Evolutionary conservation across 2,329 filamentous ascomycete genomes (phyloP).

Genomic region (Hypoxylon sp.): DNA sequence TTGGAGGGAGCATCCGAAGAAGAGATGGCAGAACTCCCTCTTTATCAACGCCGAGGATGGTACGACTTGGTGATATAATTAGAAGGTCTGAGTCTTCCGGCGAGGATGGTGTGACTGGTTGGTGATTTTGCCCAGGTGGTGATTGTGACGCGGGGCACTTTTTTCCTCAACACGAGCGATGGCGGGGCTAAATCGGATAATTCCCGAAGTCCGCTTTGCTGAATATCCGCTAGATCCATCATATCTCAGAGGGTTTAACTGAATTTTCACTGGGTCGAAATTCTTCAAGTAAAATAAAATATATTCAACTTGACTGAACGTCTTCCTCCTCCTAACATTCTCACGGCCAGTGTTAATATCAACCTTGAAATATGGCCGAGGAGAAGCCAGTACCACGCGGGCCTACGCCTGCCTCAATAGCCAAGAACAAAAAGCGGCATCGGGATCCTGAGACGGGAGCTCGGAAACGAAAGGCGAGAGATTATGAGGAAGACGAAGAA

Average conservation of each 20-base stretch:
- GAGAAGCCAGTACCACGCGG: constrained; percentile 28
- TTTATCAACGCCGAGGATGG: constrained; percentile 8
- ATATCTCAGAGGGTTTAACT: constrained; percentile 19
- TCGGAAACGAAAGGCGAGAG: constrained; percentile 61
- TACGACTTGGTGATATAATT: constrained; percentile 17
- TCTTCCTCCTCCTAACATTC: background rate
- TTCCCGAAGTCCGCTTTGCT: constrained; percentile 18
- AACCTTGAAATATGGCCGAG: constrained; percentile 31
- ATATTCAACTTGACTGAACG: background rate
- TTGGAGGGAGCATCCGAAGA: constrained; percentile 2
- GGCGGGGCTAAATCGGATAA: constrained; percentile 14
- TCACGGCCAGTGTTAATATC: background rate
- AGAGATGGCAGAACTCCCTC: background rate
- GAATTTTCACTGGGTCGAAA: constrained; percentile 22
- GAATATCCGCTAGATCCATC: constrained; percentile 20
- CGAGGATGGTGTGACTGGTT: background rate
- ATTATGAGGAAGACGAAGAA: constrained; percentile 61
- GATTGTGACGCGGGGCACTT: constrained; percentile 39
- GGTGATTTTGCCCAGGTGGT: too few species aligned
- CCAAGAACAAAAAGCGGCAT: constrained; percentile 62
- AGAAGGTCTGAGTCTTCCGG: constrained; percentile 31
- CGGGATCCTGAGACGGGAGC: constrained; percentile 56
- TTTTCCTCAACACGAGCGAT: constrained; percentile 32
- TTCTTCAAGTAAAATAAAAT: background rate
- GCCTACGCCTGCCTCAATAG: constrained; percentile 36